Percentiles rank a stretch among this genome's conserved stretches.
phyloP scores from a whole-genome alignment of 495 filamentous ascomycete species.

The Talaromyces thailandensis region DNA sequence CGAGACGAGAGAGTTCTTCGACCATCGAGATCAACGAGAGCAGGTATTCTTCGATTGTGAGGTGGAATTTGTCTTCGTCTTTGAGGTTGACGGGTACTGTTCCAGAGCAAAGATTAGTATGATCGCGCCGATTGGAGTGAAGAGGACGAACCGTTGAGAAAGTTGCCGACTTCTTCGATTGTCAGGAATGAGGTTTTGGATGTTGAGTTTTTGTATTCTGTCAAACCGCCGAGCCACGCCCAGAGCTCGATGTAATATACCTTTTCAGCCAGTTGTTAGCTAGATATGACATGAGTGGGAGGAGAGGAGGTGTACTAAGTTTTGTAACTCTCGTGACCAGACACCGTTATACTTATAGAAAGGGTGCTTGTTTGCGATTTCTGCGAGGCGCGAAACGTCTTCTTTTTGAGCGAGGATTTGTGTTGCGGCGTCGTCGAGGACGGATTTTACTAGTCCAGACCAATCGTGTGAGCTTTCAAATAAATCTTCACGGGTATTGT shows the following conservation, averaged over 20 bases:
- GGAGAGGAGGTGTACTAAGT: conserved; percentile 43
- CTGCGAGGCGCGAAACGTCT: conserved; percentile 45
- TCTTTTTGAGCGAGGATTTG: conserved; percentile 35
- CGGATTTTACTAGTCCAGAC: conserved; percentile 26
- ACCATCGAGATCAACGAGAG: conserved; percentile 75
- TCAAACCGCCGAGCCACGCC: conserved; percentile 64
- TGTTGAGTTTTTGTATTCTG: conserved; percentile 29
- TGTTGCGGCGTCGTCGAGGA: conserved; percentile 31
- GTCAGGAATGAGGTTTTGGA: conserved; percentile 54
- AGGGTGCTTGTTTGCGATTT: conserved; percentile 69
- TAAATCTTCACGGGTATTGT: background rate
- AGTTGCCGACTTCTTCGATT: conserved; percentile 75
- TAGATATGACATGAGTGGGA: background rate
- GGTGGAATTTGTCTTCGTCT: conserved; percentile 80
- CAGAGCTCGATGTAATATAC: conserved; percentile 62
- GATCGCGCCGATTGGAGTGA: background rate
- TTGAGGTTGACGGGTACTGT: conserved; percentile 94
- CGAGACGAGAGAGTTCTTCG: conserved; percentile 82
- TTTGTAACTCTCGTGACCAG: conserved; percentile 81
- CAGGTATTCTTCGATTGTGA: conserved; percentile 95
- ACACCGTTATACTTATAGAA: conserved; percentile 93
- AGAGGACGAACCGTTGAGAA: conserved; percentile 51
- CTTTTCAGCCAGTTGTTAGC: conserved; percentile 16
- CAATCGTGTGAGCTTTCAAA: background rate
- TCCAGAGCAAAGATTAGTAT: background rate